Conservation (phyloP, 148 eudicot species). For the Cornus florida region DNA sequence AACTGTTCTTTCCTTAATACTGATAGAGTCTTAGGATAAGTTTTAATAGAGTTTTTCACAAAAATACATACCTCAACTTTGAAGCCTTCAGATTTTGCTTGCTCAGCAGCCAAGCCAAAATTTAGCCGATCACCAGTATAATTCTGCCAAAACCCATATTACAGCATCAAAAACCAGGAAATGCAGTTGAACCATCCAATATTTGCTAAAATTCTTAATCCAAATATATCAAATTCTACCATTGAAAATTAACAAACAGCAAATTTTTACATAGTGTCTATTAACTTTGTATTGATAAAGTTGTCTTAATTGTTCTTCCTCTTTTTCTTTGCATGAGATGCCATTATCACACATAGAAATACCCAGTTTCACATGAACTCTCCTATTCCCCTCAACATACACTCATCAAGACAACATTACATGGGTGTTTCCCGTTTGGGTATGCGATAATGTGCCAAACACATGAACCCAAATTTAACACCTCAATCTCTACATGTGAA, state of each 20-base stretch:
- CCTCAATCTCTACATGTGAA: too few species aligned
- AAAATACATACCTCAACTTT: slow-evolving; percentile 72
- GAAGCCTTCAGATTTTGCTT: slow-evolving; percentile 96
- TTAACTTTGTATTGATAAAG: not conserved
- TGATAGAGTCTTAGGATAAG: not conserved
- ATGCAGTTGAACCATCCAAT: not conserved
- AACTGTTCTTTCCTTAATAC: not conserved
- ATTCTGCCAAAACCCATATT: slow-evolving; percentile 49
- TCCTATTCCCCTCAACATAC: too few species aligned
- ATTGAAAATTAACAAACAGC: not conserved
- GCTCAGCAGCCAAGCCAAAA: slow-evolving; percentile 98
- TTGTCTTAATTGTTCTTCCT: not conserved
- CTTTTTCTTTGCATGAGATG: not conserved
- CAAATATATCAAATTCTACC: not conserved
- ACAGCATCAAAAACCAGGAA: not conserved
- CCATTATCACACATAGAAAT: not conserved
- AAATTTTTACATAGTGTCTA: not conserved
- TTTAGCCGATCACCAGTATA: slow-evolving; percentile 95
- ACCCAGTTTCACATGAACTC: not conserved
- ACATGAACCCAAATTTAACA: too few species aligned
- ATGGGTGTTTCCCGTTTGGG: too few species aligned
- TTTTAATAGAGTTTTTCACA: not conserved
- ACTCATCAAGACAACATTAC: too few species aligned
- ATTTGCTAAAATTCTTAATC: not conserved
- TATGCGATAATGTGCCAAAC: too few species aligned